phyloP scores from a whole-genome alignment of 2,329 filamentous ascomycete genomes.

The Ramularia endophylla region DNA sequence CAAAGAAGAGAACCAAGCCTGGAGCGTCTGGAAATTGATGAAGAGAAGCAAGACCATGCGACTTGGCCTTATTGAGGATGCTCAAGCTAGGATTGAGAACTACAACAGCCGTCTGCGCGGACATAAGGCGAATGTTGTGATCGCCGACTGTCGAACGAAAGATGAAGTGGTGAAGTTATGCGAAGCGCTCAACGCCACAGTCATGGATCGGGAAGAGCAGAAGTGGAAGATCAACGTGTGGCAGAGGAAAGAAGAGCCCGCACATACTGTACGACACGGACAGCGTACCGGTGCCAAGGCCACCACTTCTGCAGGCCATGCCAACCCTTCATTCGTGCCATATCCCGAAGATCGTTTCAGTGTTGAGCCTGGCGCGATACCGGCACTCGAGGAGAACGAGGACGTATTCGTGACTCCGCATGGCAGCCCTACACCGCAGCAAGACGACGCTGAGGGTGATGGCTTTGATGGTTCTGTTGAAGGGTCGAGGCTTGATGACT shows the following conservation, averaged over 20 bases:
- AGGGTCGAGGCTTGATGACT: neutral
- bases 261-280: slow-evolving; percentile 15
- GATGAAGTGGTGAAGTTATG: slow-evolving; percentile 52
- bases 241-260: slow-evolving; percentile 24
- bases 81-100: slow-evolving; percentile 38
- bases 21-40: slow-evolving; percentile 56
- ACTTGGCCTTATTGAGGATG: slow-evolving; percentile 39
- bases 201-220: slow-evolving; percentile 55
- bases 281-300: slow-evolving; percentile 4
- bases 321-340: slow-evolving; percentile 2
- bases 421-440: neutral
- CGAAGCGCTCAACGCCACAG: slow-evolving; percentile 55
- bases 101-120: slow-evolving; percentile 52
- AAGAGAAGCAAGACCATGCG: slow-evolving; percentile 38
- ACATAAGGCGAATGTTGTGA: slow-evolving; percentile 48
- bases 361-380: slow-evolving; percentile 14
- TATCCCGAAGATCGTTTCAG: slow-evolving; percentile 22
- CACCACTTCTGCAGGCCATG: neutral
- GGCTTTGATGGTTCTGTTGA: neutral
- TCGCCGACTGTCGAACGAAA: slow-evolving; percentile 48
- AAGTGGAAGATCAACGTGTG: slow-evolving; percentile 43
- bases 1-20: slow-evolving; percentile 52
- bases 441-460: neutral
- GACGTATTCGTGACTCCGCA: neutral
- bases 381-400: neutral